Evolutionary conservation across 2,329 filamentous ascomycete species (phyloP), one percentile per base, ranked within the genome.

Genomic region (Chrysoporthe deuterocubensis): DNA sequence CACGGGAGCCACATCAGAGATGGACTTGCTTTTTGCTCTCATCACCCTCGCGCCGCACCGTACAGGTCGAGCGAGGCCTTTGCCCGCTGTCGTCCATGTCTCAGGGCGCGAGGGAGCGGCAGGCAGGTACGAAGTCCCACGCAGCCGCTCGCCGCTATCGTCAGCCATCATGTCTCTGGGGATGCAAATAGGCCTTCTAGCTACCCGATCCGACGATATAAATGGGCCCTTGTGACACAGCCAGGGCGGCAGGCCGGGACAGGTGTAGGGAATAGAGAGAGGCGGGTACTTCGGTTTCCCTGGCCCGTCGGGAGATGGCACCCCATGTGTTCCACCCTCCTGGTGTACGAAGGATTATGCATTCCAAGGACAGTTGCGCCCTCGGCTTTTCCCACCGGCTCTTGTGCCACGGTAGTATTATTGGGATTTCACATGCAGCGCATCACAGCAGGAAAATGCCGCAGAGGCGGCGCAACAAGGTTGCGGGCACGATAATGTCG

Each of bases 401-500:
- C 62, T 21, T 21, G 50, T 57, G 46, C 26, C 40, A 44, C 40
- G 42, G 44, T 26, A 46, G 32, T 46, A 66, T 62, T 42, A 48
- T 63, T 54, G 58, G 48, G 61, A 63, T 43, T 37, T 21, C 60
- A 59, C 37, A 37, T 62, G 37, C 56, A 63, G 63, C 54, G 54
- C 43, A 56, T 37, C 21, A 67, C 65, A 59, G 37, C 59, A 67
- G 52, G 65, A 44, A 52, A 56, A 18, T 46, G 46, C 48, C 58
- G 65, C 21, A 59, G 60, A 52, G 60, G 40, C 60, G 50, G 43
- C 26, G 42, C 54, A 44, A 52, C n/a, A 50, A 42, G 44, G 43
- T 42, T 50, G 50, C 60, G 52, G 44, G 16, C 44, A 67, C 61
- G 60, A 63, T 52, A 67, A 59, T 59, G 43, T 52, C 34, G 18